These are phyloP conservation scores for Paracoccidioides brasiliensis DNA, from an alignment of 2,329 filamentous ascomycete species.

Conservation along the genomic window DNA sequence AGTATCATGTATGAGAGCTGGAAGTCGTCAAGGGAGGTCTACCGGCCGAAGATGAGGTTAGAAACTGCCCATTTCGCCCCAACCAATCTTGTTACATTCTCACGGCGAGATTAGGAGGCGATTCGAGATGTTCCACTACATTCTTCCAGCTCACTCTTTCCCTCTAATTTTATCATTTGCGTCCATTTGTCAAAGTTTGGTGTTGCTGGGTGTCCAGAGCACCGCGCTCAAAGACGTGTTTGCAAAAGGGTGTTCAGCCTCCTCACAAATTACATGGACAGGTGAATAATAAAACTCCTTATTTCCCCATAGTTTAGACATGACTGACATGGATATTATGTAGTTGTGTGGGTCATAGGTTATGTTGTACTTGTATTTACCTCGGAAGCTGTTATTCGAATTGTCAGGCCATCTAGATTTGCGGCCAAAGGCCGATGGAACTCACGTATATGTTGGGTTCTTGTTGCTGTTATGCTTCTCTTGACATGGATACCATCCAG, in stretches of 20 bases:
- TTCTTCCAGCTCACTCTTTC: slow-evolving; percentile 12
- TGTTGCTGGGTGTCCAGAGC: slow-evolving; percentile 12
- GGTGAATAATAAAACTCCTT: slow-evolving; percentile 8
- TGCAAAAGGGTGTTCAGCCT: slow-evolving; percentile 7
- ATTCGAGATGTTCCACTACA: slow-evolving; percentile 7
- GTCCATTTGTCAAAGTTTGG: slow-evolving; percentile 11
- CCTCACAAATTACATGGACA: slow-evolving; percentile 15
- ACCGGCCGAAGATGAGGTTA: slow-evolving; percentile 3
- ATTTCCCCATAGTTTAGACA: neutral
- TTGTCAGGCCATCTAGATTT: slow-evolving; percentile 8
- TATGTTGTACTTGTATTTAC: slow-evolving; percentile 16
- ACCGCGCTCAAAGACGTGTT: slow-evolving; percentile 7
- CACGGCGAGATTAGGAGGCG: neutral
- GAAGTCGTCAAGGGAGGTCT: slow-evolving; percentile 2
- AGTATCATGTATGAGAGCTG: slow-evolving; percentile 11
- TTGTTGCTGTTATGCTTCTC: slow-evolving; percentile 9
- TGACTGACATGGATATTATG: neutral
- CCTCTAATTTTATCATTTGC: slow-evolving; percentile 10
- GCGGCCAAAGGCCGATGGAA: slow-evolving; percentile 10
- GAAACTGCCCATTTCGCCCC: neutral
- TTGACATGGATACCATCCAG: slow-evolving; percentile 15
- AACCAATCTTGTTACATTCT: neutral
- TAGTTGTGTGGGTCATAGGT: slow-evolving; percentile 17
- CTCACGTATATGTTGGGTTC: slow-evolving; percentile 11
- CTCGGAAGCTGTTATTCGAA: slow-evolving; percentile 10